These are phyloP conservation scores for Ilex aquifolium DNA, from an alignment of 257 asterid species.

Conservation along the genomic window DNA sequence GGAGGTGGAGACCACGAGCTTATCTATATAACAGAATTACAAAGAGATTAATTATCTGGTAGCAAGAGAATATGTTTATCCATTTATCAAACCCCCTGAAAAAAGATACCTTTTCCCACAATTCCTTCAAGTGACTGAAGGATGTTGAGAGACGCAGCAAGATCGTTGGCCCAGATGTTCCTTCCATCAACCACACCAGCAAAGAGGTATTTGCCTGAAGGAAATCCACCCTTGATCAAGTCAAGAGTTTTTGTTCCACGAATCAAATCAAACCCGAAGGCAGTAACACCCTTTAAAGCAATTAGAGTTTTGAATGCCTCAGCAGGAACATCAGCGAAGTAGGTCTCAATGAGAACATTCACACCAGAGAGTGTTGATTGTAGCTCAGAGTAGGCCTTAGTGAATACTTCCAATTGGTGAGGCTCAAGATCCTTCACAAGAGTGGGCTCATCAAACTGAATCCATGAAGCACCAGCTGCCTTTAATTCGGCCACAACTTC, in stretches of 20 bases:
- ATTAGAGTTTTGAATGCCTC: slow-evolving; percentile 73
- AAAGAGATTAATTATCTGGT: neutral
- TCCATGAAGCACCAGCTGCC: slow-evolving; percentile 91
- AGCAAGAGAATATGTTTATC: neutral
- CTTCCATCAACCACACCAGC: slow-evolving; percentile 3
- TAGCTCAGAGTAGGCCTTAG: slow-evolving; percentile 71
- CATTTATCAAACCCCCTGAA: too few species aligned
- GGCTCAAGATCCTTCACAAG: slow-evolving; percentile 83
- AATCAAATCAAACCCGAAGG: slow-evolving; percentile 80
- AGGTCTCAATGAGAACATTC: slow-evolving; percentile 65
- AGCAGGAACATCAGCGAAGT: slow-evolving; percentile 81
- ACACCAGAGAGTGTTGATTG: slow-evolving; percentile 70
- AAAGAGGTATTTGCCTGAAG: slow-evolving; percentile 3
- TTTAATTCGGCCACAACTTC: slow-evolving; percentile 86
- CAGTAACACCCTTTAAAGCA: slow-evolving; percentile 64
- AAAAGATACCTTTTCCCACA: neutral
- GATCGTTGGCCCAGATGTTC: slow-evolving; percentile 5
- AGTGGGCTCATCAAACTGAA: slow-evolving; percentile 95
- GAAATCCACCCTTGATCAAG: slow-evolving; percentile 3
- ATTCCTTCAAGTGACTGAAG: neutral
- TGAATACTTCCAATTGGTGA: slow-evolving; percentile 80
- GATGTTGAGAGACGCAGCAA: neutral
- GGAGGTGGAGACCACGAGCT: slow-evolving; percentile 4
- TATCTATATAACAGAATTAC: neutral
- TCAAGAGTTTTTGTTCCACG: slow-evolving; percentile 55